Percentiles rank a stretch among this genome's conserved stretches.
Conservation (phyloP, 306 rosid genomes). For the Pyrus communis region DNA sequence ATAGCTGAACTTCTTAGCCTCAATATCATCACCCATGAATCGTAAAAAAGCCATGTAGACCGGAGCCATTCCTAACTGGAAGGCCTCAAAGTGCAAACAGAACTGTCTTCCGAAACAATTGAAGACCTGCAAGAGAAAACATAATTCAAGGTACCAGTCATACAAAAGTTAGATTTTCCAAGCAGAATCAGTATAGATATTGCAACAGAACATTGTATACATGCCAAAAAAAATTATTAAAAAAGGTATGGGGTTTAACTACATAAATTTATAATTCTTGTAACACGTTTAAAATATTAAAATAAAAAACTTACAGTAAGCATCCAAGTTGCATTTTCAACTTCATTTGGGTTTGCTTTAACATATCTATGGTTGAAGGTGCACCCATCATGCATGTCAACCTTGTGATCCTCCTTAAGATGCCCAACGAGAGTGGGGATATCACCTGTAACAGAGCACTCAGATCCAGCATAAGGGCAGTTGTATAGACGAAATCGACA, state of each 20-base stretch:
- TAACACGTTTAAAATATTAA: background rate
- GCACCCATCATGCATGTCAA: slow-evolving; percentile 88
- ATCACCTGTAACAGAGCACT: slow-evolving; percentile 79
- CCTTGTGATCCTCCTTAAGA: slow-evolving; percentile 85
- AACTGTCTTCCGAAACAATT: slow-evolving; percentile 82
- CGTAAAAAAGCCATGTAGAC: slow-evolving; percentile 91
- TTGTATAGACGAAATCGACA: slow-evolving; percentile 78
- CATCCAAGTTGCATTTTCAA: slow-evolving; percentile 98
- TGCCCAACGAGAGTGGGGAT: slow-evolving; percentile 70
- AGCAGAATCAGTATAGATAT: background rate
- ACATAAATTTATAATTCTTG: background rate
- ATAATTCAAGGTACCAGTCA: slow-evolving; percentile 5
- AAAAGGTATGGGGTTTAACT: background rate
- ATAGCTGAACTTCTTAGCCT: slow-evolving; percentile 76
- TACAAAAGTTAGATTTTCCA: background rate
- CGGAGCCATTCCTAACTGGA: slow-evolving; percentile 68
- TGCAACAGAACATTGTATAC: too few species aligned
- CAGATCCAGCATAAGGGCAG: slow-evolving; percentile 92
- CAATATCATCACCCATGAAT: slow-evolving; percentile 85
- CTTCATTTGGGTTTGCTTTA: slow-evolving; percentile 82
- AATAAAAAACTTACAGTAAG: slow-evolving; percentile 54
- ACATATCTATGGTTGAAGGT: slow-evolving; percentile 91
- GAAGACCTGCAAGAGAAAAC: slow-evolving; percentile 49
- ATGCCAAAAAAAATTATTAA: background rate
- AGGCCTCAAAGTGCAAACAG: slow-evolving; percentile 97